A percentile compares a stretch with the other conserved stretches of the same genome.
Conservation (phyloP, 2,329 filamentous ascomycete genomes). For the Talaromyces islandicus region DNA sequence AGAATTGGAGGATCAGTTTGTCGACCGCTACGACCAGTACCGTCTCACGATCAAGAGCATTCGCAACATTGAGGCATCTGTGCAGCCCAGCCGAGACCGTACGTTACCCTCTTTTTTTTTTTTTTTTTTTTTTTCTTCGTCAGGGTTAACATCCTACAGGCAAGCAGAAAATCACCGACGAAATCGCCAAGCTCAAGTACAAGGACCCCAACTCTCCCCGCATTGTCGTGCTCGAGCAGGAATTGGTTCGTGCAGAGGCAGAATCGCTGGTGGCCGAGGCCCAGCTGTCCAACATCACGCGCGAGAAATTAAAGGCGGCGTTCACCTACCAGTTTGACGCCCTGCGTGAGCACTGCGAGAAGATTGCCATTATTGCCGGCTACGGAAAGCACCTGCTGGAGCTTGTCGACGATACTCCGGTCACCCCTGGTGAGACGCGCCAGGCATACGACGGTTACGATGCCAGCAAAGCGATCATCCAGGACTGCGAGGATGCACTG, state of each 20-base stretch:
- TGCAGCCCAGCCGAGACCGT: constrained; percentile 97
- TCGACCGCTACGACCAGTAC: constrained; percentile 98
- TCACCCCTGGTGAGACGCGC: constrained; percentile 94
- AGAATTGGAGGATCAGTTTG: constrained; percentile 95
- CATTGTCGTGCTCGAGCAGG: constrained; percentile 96
- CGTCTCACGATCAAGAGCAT: constrained; percentile 99
- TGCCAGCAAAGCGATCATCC: constrained; percentile 95
- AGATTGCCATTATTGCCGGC: constrained; percentile 94
- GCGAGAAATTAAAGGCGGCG: constrained; percentile 97
- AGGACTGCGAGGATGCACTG: constrained; percentile 95
- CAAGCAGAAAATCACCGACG: constrained; percentile 98
- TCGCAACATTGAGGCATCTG: constrained; percentile 96
- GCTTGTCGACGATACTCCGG: constrained; percentile 90
- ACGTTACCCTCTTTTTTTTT: constrained; percentile 33
- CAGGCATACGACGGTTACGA: constrained; percentile 97
- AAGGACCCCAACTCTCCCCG: constrained; percentile 98
- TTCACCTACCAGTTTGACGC: constrained; percentile 99
- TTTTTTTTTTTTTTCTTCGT: background rate
- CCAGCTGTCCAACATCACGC: constrained; percentile 97
- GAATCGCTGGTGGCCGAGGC: constrained; percentile 98
- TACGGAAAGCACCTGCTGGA: constrained; percentile 98
- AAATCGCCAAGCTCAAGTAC: constrained; percentile 98
- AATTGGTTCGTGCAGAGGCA: constrained; percentile 94
- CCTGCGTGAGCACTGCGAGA: constrained; percentile 94
- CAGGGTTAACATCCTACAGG: constrained; percentile 47